phyloP scores from a whole-genome alignment of 73 alveolate genomes.

The Paramecium pentaurelia region DNA sequence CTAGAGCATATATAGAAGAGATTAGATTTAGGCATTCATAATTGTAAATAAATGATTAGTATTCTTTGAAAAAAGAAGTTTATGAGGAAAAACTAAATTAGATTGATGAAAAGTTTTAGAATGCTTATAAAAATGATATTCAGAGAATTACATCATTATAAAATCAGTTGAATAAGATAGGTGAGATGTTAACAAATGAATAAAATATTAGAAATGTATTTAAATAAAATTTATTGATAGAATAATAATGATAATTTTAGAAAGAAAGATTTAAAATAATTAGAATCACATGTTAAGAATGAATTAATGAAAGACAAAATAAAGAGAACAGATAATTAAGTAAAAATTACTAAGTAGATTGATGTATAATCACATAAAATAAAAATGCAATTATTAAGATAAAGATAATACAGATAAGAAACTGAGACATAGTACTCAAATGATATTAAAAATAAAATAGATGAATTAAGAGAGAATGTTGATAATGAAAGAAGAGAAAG shows the following conservation, averaged over 20 bases:
- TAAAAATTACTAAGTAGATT: conserved; percentile 58
- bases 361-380: conserved; percentile 70
- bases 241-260: neutral
- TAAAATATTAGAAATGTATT: neutral
- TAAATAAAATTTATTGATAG: conserved; percentile 29
- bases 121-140: neutral
- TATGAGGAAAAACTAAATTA: neutral
- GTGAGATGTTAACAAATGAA: neutral
- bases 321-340: conserved; percentile 64
- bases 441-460: neutral
- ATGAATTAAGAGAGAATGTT: neutral
- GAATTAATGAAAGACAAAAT: neutral
- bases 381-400: conserved; percentile 70
- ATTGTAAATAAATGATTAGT: neutral
- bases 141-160: neutral
- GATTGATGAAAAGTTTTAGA: neutral
- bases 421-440: conserved; percentile 1
- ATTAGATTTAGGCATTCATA: neutral
- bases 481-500: conserved; percentile 68
- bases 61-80: neutral
- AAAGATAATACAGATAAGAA: conserved; percentile 68
- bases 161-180: neutral
- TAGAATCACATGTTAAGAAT: neutral
- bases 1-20: neutral
- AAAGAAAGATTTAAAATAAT: neutral